Evolutionary conservation across 1,284 basidiomycete species (phyloP), one percentile per base, ranked within the genome.

Genomic region (Puccinia polysora): DNA sequence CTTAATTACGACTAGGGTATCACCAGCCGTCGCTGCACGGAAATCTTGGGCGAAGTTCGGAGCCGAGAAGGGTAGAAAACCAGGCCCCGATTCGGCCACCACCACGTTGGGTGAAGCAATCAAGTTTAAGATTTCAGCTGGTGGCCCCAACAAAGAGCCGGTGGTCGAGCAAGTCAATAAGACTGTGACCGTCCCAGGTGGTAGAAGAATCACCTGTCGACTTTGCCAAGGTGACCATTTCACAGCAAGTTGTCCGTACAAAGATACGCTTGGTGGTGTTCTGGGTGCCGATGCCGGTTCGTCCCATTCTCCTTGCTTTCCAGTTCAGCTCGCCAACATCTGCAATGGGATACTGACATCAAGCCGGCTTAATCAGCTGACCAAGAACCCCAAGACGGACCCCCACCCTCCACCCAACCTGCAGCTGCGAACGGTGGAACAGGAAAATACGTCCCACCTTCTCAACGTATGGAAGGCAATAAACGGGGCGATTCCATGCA

Each of bases 211-310:
- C 75, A 83, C 86, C 65, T 99, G 95, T 84, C 87, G 96, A 77
- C 82, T 96, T 73, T 98, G 96, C 83, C 92, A 95, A 80, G 95
- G 95, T 72, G 90, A 90, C 76, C 96, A 98, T 83, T 98, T 94
- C 81, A 99, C 96, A 12, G 89, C 93, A 74, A 93, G 94, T 81
- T 98, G 96, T 85, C 96, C 96, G 12, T 96, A 96, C 86, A 96
- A 93, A 82, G 94, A 97, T 77, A 90, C 90, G 23, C 81, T 86
- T 52, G 83, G 83, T 55, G 86, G 91, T 55, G 80, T 81, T 12
- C 86, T 89, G 23, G 90, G 89, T 12, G 84, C 77, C 30, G 60
- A 65, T 55, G 73, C 67, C 5, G 76, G 69, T 56, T 74, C 38
- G 68, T 67, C 20, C 10, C 43, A 34, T 14, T 32, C 59, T 34